phyloP scores from a whole-genome alignment of 257 asterid species.

The Nicotiana attenuata region DNA sequence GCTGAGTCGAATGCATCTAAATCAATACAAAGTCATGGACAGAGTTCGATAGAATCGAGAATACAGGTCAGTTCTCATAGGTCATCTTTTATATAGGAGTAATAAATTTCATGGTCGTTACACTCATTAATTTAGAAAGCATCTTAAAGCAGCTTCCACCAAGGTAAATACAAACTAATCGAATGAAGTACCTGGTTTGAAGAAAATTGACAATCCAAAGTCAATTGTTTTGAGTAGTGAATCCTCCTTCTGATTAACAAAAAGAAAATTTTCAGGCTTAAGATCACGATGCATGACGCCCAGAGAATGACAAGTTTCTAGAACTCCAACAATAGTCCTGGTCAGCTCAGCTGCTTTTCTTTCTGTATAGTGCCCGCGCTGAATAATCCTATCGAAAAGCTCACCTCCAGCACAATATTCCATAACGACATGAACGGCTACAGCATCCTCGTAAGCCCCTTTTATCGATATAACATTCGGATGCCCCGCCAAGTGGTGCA shows the following conservation, averaged over 20 bases:
- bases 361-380: slow-evolving; percentile 90
- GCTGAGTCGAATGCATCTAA: background rate
- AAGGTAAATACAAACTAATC: background rate
- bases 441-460: slow-evolving; percentile 85
- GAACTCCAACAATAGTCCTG: slow-evolving; percentile 89
- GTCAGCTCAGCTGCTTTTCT: slow-evolving; percentile 96
- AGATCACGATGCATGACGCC: slow-evolving; percentile 99
- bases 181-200: slow-evolving; percentile 70
- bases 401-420: slow-evolving; percentile 93
- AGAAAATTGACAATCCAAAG: slow-evolving; percentile 85
- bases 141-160: background rate
- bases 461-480: slow-evolving; percentile 86
- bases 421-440: slow-evolving; percentile 93
- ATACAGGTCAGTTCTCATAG: background rate
- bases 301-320: slow-evolving; percentile 92
- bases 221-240: slow-evolving; percentile 89
- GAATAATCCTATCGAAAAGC: slow-evolving; percentile 86
- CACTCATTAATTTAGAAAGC: background rate
- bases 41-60: background rate
- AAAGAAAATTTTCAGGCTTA: slow-evolving; percentile 92
- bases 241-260: slow-evolving; percentile 80
- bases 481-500: slow-evolving; percentile 93
- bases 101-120: background rate
- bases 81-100: background rate
- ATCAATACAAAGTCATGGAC: background rate